A percentile compares a stretch with the other conserved stretches of the same genome.
phyloP scores from a whole-genome alignment of 352 stramenopile genomes.

The Pythium aquatile region DNA sequence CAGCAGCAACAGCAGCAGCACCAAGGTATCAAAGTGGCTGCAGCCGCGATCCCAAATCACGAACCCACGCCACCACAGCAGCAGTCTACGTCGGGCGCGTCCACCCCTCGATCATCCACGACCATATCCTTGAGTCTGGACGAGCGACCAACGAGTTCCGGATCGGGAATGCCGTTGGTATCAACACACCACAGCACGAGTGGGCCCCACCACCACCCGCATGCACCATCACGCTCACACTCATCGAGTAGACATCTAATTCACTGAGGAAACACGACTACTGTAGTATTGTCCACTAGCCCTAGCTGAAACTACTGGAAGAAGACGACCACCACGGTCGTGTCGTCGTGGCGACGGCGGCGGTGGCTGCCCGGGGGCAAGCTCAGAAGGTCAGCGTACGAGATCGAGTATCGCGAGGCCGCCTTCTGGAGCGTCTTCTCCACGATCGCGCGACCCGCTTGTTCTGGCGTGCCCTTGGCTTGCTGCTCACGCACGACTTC shows the following conservation, averaged over 20 bases:
- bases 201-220: background rate
- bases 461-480: constrained; percentile 59
- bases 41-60: background rate
- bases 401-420: constrained; percentile 73
- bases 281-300: background rate
- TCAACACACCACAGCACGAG: background rate
- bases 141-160: background rate
- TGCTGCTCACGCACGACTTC: constrained; percentile 84
- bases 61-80: background rate
- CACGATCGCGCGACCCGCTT: constrained; percentile 72
- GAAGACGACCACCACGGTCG: constrained; percentile 90
- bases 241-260: background rate
- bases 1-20: background rate
- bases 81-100: background rate
- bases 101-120: background rate
- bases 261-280: background rate
- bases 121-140: background rate
- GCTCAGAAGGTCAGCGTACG: constrained; percentile 78
- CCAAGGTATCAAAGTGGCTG: background rate
- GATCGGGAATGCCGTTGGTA: background rate
- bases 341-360: constrained; percentile 91
- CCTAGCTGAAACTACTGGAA: constrained; percentile 36
- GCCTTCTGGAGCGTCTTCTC: constrained; percentile 79
- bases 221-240: background rate
- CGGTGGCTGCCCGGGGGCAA: constrained; percentile 79